Percentiles rank a stretch among this genome's conserved stretches.
Evolutionary conservation across 208 protist genomes (phyloP).

Genomic region (Trypanosoma cruzi): DNA sequence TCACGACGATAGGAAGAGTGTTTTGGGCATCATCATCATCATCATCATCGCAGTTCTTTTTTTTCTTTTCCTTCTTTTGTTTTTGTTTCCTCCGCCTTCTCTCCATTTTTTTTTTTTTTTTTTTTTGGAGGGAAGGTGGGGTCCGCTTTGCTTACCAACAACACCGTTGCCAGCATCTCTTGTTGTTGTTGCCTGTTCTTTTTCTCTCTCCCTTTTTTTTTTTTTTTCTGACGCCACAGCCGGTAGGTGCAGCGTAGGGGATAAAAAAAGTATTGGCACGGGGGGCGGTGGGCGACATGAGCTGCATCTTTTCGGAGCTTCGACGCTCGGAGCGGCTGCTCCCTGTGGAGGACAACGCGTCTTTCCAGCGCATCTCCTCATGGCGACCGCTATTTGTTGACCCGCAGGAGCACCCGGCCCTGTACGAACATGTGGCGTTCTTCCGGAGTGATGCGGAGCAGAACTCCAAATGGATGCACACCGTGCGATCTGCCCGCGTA

Average conservation of each 20-base stretch:
- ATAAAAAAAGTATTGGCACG: too few relatives aligned
- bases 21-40: constrained; percentile 3
- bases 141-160: neutral
- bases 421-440: constrained; percentile 47
- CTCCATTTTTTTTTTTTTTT: too few relatives aligned
- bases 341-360: constrained; percentile 44
- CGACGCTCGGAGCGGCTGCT: constrained; percentile 57
- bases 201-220: constrained; percentile 11
- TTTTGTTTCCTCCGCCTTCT: neutral
- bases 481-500: constrained; percentile 45
- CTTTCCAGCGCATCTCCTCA: constrained; percentile 31
- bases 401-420: constrained; percentile 23
- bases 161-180: constrained; percentile 9
- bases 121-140: neutral
- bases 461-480: constrained; percentile 36
- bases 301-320: constrained; percentile 38
- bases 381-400: constrained; percentile 44
- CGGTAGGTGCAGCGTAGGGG: neutral
- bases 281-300: too few relatives aligned
- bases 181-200: constrained; percentile 13
- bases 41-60: neutral
- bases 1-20: neutral
- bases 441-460: constrained; percentile 32
- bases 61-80: constrained; percentile 13
- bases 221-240: neutral